Evolutionary conservation across 768 basidiomycete species (phyloP).

Genomic region (Leccinum pellstonianum): DNA sequence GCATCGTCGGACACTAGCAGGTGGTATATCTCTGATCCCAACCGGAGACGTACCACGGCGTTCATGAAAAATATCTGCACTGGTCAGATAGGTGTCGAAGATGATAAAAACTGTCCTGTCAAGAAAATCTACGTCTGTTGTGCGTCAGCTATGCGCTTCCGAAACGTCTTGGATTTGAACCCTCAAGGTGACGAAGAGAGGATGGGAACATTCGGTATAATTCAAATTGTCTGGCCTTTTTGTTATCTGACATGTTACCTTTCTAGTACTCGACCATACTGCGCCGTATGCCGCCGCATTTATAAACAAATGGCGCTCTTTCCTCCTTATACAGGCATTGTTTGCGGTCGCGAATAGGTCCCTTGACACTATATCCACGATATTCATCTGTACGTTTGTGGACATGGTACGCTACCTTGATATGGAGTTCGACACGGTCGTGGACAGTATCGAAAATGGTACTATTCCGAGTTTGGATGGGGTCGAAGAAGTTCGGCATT

Average conservation of each 20-base stretch:
- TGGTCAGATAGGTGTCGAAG: background rate
- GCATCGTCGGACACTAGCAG: background rate
- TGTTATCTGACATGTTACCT: background rate
- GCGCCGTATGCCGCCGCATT: background rate
- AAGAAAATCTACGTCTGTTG: too few species aligned
- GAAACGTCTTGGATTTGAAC: too few species aligned
- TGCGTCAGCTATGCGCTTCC: too few species aligned
- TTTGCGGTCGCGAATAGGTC: background rate
- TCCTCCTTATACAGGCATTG: background rate
- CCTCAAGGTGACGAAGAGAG: too few species aligned
- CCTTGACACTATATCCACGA: background rate
- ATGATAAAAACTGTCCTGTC: background rate
- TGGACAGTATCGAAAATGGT: background rate
- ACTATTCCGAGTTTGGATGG: background rate
- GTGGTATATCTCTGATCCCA: background rate
- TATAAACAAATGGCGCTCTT: background rate
- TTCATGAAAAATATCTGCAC: background rate
- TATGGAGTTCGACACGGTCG: background rate
- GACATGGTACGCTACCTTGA: background rate
- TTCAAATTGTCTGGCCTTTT: background rate
- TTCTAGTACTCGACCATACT: background rate
- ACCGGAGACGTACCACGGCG: conserved; percentile 5
- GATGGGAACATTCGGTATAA: background rate
- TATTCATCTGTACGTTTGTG: background rate
- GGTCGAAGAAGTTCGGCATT: background rate